Evolutionary conservation across 2,329 filamentous ascomycete species (phyloP).

Genomic region (Tolypocladium endophyticum): DNA sequence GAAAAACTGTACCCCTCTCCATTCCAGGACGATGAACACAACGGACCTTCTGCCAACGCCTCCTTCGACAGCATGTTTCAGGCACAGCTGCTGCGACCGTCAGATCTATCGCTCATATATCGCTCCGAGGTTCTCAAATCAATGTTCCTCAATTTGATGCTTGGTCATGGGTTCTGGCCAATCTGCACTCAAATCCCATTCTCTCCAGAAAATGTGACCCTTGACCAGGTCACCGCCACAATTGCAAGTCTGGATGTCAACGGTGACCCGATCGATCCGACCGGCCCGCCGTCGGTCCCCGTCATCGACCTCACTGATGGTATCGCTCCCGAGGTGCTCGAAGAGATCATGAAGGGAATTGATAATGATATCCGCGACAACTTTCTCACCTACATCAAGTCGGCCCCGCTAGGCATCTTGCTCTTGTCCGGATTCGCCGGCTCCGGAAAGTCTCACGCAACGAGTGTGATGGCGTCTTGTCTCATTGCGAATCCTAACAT

Average conservation of each 20-base stretch:
- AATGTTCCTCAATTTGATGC: neutral
- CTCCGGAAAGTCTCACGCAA: neutral
- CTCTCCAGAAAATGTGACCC: neutral
- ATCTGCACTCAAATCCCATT: neutral
- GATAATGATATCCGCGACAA: neutral
- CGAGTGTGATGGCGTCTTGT: neutral
- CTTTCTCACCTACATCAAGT: neutral
- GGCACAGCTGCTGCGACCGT: neutral
- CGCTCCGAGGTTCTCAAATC: neutral
- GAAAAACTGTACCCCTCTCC: neutral
- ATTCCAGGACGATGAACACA: neutral
- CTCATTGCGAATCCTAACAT: neutral
- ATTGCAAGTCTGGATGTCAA: neutral
- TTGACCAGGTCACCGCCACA: neutral
- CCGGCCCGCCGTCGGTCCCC: neutral
- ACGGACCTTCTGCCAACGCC: too few species aligned
- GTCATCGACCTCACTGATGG: neutral
- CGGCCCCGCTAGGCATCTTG: neutral
- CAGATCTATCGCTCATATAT: neutral
- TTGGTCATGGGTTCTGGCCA: neutral
- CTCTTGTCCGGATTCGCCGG: neutral
- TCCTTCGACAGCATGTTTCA: neutral
- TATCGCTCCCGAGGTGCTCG: neutral
- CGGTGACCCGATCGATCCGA: neutral
- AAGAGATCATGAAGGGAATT: neutral